Evolutionary conservation across 768 basidiomycete species (phyloP).

Genomic region (Collybiopsis luxurians): DNA sequence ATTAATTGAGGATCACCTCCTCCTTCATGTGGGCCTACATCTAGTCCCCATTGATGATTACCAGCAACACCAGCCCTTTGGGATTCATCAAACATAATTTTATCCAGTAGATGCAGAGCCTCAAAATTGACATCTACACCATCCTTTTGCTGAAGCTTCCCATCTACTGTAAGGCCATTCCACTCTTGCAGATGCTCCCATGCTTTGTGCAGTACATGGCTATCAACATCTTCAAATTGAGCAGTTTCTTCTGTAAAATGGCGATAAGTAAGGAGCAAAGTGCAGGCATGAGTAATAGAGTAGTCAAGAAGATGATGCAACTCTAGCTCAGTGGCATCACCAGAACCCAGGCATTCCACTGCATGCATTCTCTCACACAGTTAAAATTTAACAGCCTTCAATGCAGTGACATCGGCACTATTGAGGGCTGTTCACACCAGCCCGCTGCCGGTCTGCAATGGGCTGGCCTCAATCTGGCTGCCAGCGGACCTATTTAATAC

Average conservation of each 20-base stretch:
- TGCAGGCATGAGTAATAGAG: no score
- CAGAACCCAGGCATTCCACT: no score
- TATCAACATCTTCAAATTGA: not conserved
- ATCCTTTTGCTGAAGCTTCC: not conserved
- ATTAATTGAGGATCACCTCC: not conserved
- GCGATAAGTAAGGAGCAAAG: not conserved
- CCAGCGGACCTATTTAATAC: no score
- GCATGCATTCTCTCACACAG: no score
- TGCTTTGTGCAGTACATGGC: not conserved
- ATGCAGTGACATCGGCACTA: no score
- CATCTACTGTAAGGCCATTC: not conserved
- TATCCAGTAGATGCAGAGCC: conserved; percentile 7
- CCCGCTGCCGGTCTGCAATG: no score
- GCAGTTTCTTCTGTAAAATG: not conserved
- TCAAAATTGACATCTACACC: conserved; percentile 11
- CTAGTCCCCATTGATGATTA: conserved; percentile 23
- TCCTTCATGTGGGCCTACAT: conserved; percentile 19
- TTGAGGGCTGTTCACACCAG: no score
- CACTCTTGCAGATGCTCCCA: not conserved
- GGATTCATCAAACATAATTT: conserved; percentile 16
- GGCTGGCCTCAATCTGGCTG: no score
- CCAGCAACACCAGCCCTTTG: conserved; percentile 16
- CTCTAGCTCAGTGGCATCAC: no score
- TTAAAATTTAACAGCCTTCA: no score
- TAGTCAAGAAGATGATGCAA: no score